These are phyloP conservation scores for Botryotinia calthae DNA, from an alignment of 2,329 filamentous ascomycete species.

Conservation along the genomic window DNA sequence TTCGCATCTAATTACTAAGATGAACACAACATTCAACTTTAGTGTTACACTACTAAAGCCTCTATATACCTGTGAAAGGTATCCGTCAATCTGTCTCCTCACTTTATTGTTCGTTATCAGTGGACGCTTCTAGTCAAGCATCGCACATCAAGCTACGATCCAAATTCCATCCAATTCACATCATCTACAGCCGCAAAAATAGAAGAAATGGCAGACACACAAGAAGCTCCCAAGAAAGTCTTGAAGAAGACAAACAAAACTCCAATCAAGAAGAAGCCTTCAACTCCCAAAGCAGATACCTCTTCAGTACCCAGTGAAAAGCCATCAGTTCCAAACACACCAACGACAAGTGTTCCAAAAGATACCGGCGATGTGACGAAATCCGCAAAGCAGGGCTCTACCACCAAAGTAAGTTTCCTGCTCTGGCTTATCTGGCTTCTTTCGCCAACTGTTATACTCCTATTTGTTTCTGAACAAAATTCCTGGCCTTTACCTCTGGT, in stretches of 20 bases:
- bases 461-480: conserved; percentile 11
- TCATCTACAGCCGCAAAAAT: neutral
- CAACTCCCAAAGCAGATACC: neutral
- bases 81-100: conserved; percentile 18
- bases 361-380: conserved; percentile 17
- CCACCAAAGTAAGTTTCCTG: conserved; percentile 22
- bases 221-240: conserved; percentile 21
- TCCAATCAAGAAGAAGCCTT: conserved; percentile 16
- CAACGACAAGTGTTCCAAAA: neutral
- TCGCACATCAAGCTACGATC: conserved; percentile 2
- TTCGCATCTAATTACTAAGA: conserved; percentile 13
- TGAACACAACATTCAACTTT: neutral
- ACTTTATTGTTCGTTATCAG: conserved; percentile 12
- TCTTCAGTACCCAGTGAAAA: conserved; percentile 12
- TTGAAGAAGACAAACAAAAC: conserved; percentile 19
- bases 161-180: conserved; percentile 9
- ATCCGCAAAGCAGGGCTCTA: conserved; percentile 16
- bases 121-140: conserved; percentile 16
- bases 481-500: neutral
- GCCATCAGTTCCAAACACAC: neutral
- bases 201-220: conserved; percentile 15
- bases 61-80: conserved; percentile 15
- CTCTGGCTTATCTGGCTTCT: conserved; percentile 18
- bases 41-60: neutral
- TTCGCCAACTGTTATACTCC: conserved; percentile 19